These are phyloP conservation scores for Aspergillus bertholletiae DNA, from an alignment of 495 filamentous ascomycete species.

Conservation along the genomic window DNA sequence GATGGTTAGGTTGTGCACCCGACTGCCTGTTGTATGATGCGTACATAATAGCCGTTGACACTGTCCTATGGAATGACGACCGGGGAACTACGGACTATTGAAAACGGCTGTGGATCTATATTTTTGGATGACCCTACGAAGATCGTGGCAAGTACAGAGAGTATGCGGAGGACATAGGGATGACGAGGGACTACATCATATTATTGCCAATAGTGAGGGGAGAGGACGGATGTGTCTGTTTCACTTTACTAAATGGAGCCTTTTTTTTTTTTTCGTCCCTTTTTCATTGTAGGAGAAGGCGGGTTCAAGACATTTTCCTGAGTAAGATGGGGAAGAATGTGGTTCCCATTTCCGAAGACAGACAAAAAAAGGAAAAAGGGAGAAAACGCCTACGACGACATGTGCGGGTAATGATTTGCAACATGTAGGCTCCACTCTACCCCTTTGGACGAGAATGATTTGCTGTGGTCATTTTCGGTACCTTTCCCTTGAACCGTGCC, in stretches of 20 bases:
- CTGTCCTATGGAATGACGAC: neutral
- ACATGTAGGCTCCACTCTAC: slow-evolving; percentile 18
- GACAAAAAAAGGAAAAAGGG: neutral
- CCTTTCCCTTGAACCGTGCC: slow-evolving; percentile 22
- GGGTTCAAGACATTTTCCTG: neutral
- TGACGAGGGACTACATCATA: neutral
- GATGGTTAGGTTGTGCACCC: too few species aligned
- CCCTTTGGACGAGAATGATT: slow-evolving; percentile 12
- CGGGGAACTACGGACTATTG: neutral
- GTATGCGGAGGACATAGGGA: too few species aligned
- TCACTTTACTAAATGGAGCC: neutral
- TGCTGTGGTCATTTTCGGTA: slow-evolving; percentile 12
- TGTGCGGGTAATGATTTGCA: slow-evolving; percentile 26
- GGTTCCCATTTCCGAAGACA: slow-evolving; percentile 20
- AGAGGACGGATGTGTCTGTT: neutral
- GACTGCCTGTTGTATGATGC: slow-evolving; percentile 15
- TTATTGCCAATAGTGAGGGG: neutral
- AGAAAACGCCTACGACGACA: slow-evolving; percentile 17
- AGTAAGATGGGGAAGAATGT: slow-evolving; percentile 6
- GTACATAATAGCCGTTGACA: slow-evolving; percentile 5
- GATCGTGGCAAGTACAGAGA: slow-evolving; percentile 2
- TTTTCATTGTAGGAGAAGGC: neutral
- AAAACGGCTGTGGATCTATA: slow-evolving; percentile 7
- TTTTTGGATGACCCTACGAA: neutral
- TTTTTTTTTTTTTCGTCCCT: too few species aligned